Conservation (phyloP, 306 rosid species). For the Hylodesmum podocarpum region DNA sequence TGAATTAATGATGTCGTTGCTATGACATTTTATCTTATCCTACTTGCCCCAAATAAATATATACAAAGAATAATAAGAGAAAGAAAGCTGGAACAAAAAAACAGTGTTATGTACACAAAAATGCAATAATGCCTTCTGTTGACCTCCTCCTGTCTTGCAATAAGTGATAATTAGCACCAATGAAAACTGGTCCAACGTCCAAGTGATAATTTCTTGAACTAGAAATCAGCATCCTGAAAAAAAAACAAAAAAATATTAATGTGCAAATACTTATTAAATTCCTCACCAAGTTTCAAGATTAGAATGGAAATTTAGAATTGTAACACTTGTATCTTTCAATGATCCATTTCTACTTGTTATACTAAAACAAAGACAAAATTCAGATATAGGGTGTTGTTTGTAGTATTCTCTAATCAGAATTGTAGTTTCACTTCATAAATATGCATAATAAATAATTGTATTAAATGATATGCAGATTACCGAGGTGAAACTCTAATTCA, state of each 20-base stretch:
- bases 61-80: conserved; percentile 8
- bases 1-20: conserved; percentile 34
- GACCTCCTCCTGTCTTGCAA: conserved; percentile 23
- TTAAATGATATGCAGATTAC: too few relatives aligned
- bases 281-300: background rate
- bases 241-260: background rate
- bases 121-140: conserved; percentile 18
- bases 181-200: background rate
- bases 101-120: conserved; percentile 39
- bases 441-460: too few relatives aligned
- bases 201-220: conserved; percentile 15
- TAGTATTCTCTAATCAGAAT: too few relatives aligned
- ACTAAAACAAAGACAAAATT: too few relatives aligned
- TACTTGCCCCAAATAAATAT: conserved; percentile 35
- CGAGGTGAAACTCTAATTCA: too few relatives aligned
- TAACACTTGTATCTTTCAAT: background rate
- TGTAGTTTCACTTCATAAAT: too few relatives aligned
- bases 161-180: conserved; percentile 1
- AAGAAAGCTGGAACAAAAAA: conserved; percentile 12
- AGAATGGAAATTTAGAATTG: background rate
- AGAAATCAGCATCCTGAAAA: conserved; percentile 26
- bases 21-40: conserved; percentile 31
- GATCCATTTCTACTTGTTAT: background rate
- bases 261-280: background rate
- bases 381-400: too few relatives aligned